Base-by-base conservation (phyloP, 306 rosid species). In the Fragaria iinumae region DNA sequence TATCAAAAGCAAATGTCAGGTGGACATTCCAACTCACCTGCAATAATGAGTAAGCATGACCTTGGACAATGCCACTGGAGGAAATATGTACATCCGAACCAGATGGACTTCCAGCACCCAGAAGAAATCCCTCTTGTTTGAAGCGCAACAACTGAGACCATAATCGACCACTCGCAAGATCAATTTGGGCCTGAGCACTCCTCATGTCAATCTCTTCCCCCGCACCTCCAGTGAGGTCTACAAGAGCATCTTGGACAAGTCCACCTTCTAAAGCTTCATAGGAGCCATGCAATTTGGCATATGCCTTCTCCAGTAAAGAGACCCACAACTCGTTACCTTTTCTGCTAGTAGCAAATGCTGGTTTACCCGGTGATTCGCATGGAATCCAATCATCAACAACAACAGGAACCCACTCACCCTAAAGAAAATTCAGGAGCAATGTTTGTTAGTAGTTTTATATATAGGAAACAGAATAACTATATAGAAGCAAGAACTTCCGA, bases 331-430 rank as follows among this genome's bases (percentile, higher is more conserved):
- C 99, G 73, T 91, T 84, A 52, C 88, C 92, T 86, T 96, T 92
- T 83, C 89, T 89, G 76, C 99, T 96, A 14, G 98, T 92, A 52
- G 97, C 99, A 87, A 96, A 96, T 66, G 98, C 98, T 10, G 99
- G 98, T 89, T 88, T 92, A 71, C 99, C 98, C 67, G 85, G 96
- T 34, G 93, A 87, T 76, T 96, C 99, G 80, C 99, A 96, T 6
- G 99, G 99, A 80, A 96, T 86, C 99, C 99, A 96, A 84, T 96
- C 99, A 76, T 96, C 43, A 60, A 96, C 98, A 75, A 96, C 98
- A 76, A 96, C 99, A 21, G 98, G 99, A 55, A 96, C 91, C 99
- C 99, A 96, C 82, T 96, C 99, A 71, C 99, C 97, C 99, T 95
- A 72, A 80, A 79, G 52, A 77, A 44, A 67, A 74, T 81, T 63